Evolutionary conservation across 1,284 basidiomycete species (phyloP).

Genomic region (Pholiota adiposa): DNA sequence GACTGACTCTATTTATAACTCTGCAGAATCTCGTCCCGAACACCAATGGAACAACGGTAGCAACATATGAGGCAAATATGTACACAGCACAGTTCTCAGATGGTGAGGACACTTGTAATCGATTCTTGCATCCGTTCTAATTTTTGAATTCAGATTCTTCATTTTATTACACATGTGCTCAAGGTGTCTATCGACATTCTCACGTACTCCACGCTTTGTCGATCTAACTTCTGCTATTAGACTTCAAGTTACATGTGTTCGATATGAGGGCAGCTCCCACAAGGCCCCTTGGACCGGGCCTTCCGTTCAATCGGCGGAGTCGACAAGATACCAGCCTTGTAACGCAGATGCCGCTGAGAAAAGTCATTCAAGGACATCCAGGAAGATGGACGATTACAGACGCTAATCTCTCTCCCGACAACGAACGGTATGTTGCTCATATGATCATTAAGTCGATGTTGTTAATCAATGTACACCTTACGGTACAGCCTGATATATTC

Average conservation of each 20-base stretch:
- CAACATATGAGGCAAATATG: conserved; percentile 79
- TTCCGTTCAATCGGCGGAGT: conserved; percentile 6
- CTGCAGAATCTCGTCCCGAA: conserved; percentile 82
- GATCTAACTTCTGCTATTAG: conserved; percentile 40
- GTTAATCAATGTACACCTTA: neutral
- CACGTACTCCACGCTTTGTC: neutral
- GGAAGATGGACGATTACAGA: conserved; percentile 95
- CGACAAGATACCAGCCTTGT: conserved; percentile 46
- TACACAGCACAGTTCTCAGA: conserved; percentile 94
- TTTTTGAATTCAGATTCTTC: conserved; percentile 59
- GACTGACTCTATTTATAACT: conserved; percentile 14
- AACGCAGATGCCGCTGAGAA: conserved; percentile 77
- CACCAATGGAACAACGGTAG: conserved; percentile 85
- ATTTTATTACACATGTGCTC: conserved; percentile 82
- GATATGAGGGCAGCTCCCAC: conserved; percentile 64
- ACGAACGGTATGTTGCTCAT: conserved; percentile 66
- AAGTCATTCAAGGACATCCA: conserved; percentile 76
- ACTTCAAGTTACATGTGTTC: conserved; percentile 89
- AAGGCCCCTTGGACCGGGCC: conserved; percentile 17
- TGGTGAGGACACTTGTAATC: conserved; percentile 42
- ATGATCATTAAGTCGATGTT: neutral
- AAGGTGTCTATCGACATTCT: conserved; percentile 51
- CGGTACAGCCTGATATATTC: conserved; percentile 85
- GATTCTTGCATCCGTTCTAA: neutral
- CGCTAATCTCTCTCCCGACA: conserved; percentile 90